These are phyloP conservation scores for Hypoxylon sp. DNA, from an alignment of 2,329 filamentous ascomycete species.

Conservation along the genomic window DNA sequence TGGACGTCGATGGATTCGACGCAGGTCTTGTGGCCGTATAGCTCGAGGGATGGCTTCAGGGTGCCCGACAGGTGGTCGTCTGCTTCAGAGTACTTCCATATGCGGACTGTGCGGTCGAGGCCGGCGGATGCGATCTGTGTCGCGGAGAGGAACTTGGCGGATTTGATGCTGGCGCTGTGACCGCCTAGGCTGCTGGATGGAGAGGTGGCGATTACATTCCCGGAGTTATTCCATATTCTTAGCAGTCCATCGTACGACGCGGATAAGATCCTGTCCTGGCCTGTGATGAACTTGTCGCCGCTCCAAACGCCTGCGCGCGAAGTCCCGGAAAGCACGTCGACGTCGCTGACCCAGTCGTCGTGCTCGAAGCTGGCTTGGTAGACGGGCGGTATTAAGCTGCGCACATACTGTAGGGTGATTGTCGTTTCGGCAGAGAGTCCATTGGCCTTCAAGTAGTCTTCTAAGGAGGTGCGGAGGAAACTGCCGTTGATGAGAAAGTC, in stretches of 20 bases:
- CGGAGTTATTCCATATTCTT: conserved; percentile 90
- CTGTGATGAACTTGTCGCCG: conserved; percentile 63
- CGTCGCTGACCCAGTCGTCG: conserved; percentile 94
- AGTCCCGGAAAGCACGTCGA: conserved; percentile 82
- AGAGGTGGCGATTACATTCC: conserved; percentile 86
- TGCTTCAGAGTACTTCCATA: conserved; percentile 89
- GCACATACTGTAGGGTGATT: conserved; percentile 91
- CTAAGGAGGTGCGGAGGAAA: conserved; percentile 89
- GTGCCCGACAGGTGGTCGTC: conserved; percentile 71
- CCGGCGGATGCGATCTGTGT: conserved; percentile 86
- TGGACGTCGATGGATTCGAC: conserved; percentile 84
- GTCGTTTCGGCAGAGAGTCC: conserved; percentile 92
- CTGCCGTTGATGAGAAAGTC: conserved; percentile 97
- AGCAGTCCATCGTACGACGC: conserved; percentile 92
- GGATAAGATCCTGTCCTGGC: conserved; percentile 85
- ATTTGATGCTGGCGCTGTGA: conserved; percentile 82
- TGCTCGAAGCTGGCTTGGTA: conserved; percentile 95
- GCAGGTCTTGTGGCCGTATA: conserved; percentile 84
- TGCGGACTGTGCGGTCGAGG: conserved; percentile 85
- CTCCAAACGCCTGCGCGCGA: conserved; percentile 74
- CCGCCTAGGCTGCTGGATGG: conserved; percentile 76
- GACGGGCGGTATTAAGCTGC: conserved; percentile 88
- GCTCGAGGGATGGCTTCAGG: conserved; percentile 81
- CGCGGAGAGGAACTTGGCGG: conserved; percentile 85
- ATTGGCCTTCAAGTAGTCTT: conserved; percentile 88